Base-by-base conservation (phyloP, 371 early-diverging fungal genomes). In the Paraphysoderma sedebokerense region DNA sequence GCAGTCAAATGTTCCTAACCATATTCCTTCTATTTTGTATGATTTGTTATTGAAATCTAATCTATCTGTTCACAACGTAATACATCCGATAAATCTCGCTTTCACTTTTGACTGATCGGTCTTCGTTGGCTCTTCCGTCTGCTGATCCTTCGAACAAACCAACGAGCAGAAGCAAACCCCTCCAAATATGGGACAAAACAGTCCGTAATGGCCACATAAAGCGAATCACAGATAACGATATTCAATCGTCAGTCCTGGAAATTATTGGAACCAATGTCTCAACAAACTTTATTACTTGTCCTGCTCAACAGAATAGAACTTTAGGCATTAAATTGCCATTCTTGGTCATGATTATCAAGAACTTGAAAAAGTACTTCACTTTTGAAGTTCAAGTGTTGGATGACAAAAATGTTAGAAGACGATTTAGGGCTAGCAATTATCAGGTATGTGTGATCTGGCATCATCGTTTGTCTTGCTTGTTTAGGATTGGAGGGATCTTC, bases 281-380 rank as follows among this genome's bases (percentile, higher is more conserved):
- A 1, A 72, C 79, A 23, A 87, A 88, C 20, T 92, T 76, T 56
- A 87, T 93, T 53, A 81, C 80, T 1, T 89, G 88, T 51, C 95
- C 92, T 6, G 65, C 74, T 5, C 66, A 72, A 38, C 63, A 66
- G 13, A 67, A 80, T 35, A 62, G 77, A n/a, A 81, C 87, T 1
- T 72, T 95, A 2, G 92, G 91, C 6, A 88, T 92, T 61, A 91
- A 86, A 56, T 67, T 92, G 19, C 95, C 92, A 0, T 84, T 77
- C 55, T 60, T 91, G 32, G 80, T 89, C 2, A 70, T 95, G 55
- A 59, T 87, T 36, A 72, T 87, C 27, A 90, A 90, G 60, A 88
- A 87, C 54, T 51, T 87, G 34, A 76, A 83, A 50, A 81, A 81
- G 57, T 87, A 84, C 55, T 87, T 90, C 56, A 85, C 88, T 12